Evolutionary conservation across 257 asterid genomes (phyloP).

Genomic region (Voacanga thouarsii): DNA sequence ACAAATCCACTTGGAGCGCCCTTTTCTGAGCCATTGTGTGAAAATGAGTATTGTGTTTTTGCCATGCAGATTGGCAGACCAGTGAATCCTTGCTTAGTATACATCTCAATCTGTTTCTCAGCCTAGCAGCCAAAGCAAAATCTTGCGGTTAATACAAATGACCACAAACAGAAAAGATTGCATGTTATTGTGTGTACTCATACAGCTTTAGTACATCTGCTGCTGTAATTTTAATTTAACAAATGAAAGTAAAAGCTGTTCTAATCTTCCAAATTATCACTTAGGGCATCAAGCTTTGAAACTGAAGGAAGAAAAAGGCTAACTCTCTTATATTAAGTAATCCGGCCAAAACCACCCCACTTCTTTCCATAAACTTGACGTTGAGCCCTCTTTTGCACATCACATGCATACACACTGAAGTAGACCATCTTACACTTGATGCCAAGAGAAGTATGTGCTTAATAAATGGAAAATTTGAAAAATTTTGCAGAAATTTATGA

Average conservation of each 20-base stretch:
- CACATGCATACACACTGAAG: background rate
- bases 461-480: background rate
- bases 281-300: background rate
- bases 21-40: conserved; percentile 70
- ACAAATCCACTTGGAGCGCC: conserved; percentile 92
- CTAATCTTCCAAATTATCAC: background rate
- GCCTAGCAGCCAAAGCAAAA: conserved; percentile 49
- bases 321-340: too few species aligned
- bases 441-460: background rate
- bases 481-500: background rate
- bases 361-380: too few species aligned
- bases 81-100: conserved; percentile 84
- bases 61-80: conserved; percentile 96
- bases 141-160: background rate
- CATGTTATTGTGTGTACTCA: background rate
- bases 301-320: too few species aligned
- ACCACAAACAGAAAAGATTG: background rate
- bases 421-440: background rate
- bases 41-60: conserved; percentile 93
- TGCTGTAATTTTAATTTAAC: background rate
- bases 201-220: background rate
- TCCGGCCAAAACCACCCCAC: too few species aligned
- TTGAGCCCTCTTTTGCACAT: too few species aligned
- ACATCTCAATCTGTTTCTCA: conserved; percentile 89
- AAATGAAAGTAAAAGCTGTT: background rate